Evolutionary conservation across 805 yeast genomes (phyloP).

Genomic region (Cyberlindnera subsufficiens): DNA sequence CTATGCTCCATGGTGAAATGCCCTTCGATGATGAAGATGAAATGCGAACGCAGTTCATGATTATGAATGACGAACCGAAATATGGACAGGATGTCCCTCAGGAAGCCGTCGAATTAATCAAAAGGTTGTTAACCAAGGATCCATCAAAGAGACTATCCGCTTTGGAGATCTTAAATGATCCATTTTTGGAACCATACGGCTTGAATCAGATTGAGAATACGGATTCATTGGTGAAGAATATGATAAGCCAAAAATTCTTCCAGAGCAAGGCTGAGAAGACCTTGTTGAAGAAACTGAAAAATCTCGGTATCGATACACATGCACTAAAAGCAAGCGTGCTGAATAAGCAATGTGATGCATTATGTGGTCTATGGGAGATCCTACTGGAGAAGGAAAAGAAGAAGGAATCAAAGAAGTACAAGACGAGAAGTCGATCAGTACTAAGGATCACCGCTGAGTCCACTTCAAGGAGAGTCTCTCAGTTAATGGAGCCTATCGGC

Average conservation of each 20-base stretch:
- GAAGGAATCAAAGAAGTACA: slow-evolving; percentile 25
- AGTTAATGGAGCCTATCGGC: slow-evolving; percentile 19
- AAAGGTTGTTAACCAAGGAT: slow-evolving; percentile 55
- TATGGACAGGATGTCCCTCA: slow-evolving; percentile 42
- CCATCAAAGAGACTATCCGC: slow-evolving; percentile 58
- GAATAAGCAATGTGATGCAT: slow-evolving; percentile 58
- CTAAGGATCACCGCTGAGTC: slow-evolving; percentile 23
- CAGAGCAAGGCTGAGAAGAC: slow-evolving; percentile 57
- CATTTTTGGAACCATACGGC: slow-evolving; percentile 45
- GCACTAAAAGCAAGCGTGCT: slow-evolving; percentile 51
- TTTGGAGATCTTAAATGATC: slow-evolving; percentile 43
- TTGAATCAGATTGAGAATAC: slow-evolving; percentile 33
- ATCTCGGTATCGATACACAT: slow-evolving; percentile 60
- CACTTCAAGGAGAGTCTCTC: slow-evolving; percentile 24
- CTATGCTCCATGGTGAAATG: slow-evolving; percentile 79
- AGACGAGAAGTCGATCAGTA: slow-evolving; percentile 30
- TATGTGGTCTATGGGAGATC: slow-evolving; percentile 72
- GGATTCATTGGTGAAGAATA: slow-evolving; percentile 29
- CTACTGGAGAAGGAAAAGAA: slow-evolving; percentile 43
- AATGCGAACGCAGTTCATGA: slow-evolving; percentile 48
- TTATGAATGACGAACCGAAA: slow-evolving; percentile 59
- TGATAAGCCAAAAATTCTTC: slow-evolving; percentile 38
- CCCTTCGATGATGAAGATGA: slow-evolving; percentile 88
- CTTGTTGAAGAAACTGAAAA: slow-evolving; percentile 51
- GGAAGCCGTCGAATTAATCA: slow-evolving; percentile 46